Conservation (phyloP, 2,329 filamentous ascomycete genomes). For the Aspergillus transmontanensis region DNA sequence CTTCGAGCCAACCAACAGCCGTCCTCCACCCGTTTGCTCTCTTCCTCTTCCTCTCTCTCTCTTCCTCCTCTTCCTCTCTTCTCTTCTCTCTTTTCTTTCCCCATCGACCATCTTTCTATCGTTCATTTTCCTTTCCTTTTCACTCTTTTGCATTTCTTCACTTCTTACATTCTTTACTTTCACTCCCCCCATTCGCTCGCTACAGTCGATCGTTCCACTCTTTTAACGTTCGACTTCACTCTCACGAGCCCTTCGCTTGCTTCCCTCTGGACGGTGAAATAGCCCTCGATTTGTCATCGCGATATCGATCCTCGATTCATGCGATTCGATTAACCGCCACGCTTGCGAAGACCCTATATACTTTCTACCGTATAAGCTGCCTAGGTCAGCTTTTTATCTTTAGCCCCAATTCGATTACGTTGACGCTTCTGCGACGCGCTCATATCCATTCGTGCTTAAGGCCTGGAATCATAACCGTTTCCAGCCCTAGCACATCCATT, state of each 20-base stretch:
- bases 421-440: conserved; percentile 41
- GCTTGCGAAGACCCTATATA: conserved; percentile 22
- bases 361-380: conserved; percentile 34
- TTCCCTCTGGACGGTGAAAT: conserved; percentile 35
- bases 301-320: conserved; percentile 5
- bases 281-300: conserved; percentile 15
- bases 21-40: conserved; percentile 20
- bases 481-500: conserved; percentile 32
- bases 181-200: conserved; percentile 33
- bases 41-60: conserved; percentile 1
- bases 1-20: conserved; percentile 4
- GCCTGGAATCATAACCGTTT: conserved; percentile 21
- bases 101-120: conserved; percentile 29
- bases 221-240: conserved; percentile 52
- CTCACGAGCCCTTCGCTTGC: conserved; percentile 35
- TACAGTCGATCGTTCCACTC: conserved; percentile 54
- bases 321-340: conserved; percentile 13
- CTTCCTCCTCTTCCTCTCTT: conserved; percentile 17
- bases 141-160: conserved; percentile 31
- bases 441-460: conserved; percentile 23
- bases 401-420: conserved; percentile 20
- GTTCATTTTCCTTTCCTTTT: conserved; percentile 28
- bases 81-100: conserved; percentile 18
- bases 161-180: conserved; percentile 27
- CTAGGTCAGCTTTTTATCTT: conserved; percentile 40